Percentiles rank a stretch among this genome's conserved stretches.
phyloP scores from a whole-genome alignment of 371 early-diverging fungal species.

The Sporodiniella umbellata region DNA sequence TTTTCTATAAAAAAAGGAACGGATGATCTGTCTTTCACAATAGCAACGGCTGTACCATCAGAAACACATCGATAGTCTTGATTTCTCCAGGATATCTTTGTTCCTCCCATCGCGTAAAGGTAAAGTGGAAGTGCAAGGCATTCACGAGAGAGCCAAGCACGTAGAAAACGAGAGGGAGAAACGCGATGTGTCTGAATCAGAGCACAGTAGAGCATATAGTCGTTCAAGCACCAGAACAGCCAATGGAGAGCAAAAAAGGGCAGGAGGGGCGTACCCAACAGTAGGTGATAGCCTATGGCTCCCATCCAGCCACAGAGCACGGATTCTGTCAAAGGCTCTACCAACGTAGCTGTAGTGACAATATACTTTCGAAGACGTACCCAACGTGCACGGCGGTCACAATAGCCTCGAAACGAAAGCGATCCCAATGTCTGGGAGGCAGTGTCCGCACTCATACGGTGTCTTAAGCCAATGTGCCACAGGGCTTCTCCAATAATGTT shows the following conservation, averaged over 20 bases:
- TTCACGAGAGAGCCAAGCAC: slow-evolving; percentile 80
- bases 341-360: slow-evolving; percentile 78
- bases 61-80: slow-evolving; percentile 49
- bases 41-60: slow-evolving; percentile 56
- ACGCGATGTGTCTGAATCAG: slow-evolving; percentile 25
- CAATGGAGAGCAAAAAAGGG: slow-evolving; percentile 67
- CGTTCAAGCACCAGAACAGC: slow-evolving; percentile 71
- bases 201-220: slow-evolving; percentile 57
- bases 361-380: slow-evolving; percentile 89
- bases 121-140: slow-evolving; percentile 79
- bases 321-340: slow-evolving; percentile 92
- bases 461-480: slow-evolving; percentile 76
- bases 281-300: slow-evolving; percentile 50
- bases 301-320: slow-evolving; percentile 75
- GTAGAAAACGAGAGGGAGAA: slow-evolving; percentile 25
- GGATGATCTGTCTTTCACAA: background rate
- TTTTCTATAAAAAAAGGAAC: background rate
- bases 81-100: slow-evolving; percentile 86
- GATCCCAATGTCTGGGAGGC: slow-evolving; percentile 83
- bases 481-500: slow-evolving; percentile 88
- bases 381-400: slow-evolving; percentile 85
- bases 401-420: slow-evolving; percentile 71
- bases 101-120: slow-evolving; percentile 76
- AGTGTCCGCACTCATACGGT: slow-evolving; percentile 81
- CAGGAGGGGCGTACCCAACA: slow-evolving; percentile 43